Conservation (phyloP, 306 rosid genomes). For the Quercus parvula region DNA sequence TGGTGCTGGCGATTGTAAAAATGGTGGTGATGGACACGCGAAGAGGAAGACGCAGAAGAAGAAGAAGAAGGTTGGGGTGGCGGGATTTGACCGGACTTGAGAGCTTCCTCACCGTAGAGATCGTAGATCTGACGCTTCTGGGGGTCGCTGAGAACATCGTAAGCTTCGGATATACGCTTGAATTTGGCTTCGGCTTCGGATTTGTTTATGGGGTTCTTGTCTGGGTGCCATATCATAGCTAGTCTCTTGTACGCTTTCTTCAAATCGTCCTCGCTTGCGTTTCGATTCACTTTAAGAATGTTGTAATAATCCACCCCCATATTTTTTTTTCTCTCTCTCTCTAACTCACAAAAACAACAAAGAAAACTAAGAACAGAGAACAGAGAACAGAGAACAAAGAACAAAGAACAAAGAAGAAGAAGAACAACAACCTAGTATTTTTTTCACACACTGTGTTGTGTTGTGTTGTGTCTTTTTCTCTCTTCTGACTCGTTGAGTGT, state of each 20-base stretch:
- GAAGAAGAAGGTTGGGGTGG: conserved; percentile 48
- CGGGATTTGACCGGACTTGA: conserved; percentile 79
- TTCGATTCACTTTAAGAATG: conserved; percentile 79
- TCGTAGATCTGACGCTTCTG: conserved; percentile 97
- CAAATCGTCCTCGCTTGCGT: conserved; percentile 86
- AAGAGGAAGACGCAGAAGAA: conserved; percentile 26
- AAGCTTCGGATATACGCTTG: conserved; percentile 87
- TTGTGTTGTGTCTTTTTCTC: too few species aligned
- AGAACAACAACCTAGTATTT: too few species aligned
- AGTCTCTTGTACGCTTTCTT: conserved; percentile 73
- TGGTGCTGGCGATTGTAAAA: conserved; percentile 34
- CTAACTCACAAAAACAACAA: too few species aligned
- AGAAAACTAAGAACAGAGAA: too few species aligned
- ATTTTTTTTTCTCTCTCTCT: background rate
- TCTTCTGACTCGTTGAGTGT: too few species aligned
- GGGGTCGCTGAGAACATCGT: conserved; percentile 79
- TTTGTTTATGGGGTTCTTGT: conserved; percentile 67
- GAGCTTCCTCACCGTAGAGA: conserved; percentile 80
- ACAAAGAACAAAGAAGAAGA: too few species aligned
- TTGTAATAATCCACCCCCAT: conserved; percentile 93
- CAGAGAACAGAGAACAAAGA: too few species aligned
- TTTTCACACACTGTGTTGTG: too few species aligned
- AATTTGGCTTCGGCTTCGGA: conserved; percentile 79
- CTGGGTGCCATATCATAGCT: conserved; percentile 93
- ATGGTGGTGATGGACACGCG: conserved; percentile 16